phyloP scores from a whole-genome alignment of 1,284 basidiomycete genomes.

The Meira nashicola region DNA sequence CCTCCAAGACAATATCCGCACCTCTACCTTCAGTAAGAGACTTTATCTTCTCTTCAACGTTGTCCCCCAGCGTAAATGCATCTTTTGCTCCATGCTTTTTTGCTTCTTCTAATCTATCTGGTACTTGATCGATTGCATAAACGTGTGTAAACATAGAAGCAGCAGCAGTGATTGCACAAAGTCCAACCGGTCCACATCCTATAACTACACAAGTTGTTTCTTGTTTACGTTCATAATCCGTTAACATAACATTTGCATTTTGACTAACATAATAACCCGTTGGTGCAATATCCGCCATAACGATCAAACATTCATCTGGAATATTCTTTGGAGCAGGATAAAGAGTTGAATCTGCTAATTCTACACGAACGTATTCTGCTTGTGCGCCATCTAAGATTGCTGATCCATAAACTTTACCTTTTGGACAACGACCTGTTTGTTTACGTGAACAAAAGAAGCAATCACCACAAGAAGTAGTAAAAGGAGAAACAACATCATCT shows the following conservation, averaged over 20 bases:
- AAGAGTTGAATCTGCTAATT: constrained; percentile 71
- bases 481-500: constrained; percentile 80
- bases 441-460: constrained; percentile 66
- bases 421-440: constrained; percentile 70
- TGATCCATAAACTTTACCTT: constrained; percentile 68
- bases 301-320: constrained; percentile 55
- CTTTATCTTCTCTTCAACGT: constrained; percentile 28
- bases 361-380: constrained; percentile 75
- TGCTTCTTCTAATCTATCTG: constrained; percentile 47
- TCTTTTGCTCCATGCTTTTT: constrained; percentile 37
- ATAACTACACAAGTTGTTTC: constrained; percentile 41
- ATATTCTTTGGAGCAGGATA: constrained; percentile 61
- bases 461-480: constrained; percentile 59
- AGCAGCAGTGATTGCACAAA: constrained; percentile 55
- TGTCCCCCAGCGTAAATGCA: constrained; percentile 38
- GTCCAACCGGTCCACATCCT: constrained; percentile 56
- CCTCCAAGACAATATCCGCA: constrained; percentile 59
- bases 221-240: constrained; percentile 37
- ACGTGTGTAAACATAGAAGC: constrained; percentile 53
- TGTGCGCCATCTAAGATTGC: constrained; percentile 72
- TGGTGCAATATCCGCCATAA: constrained; percentile 63
- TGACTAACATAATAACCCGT: constrained; percentile 65
- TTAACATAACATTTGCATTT: constrained; percentile 58
- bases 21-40: constrained; percentile 52
- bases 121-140: constrained; percentile 49